phyloP scores from a whole-genome alignment of 257 asterid species.

The Penstemon eatonii region DNA sequence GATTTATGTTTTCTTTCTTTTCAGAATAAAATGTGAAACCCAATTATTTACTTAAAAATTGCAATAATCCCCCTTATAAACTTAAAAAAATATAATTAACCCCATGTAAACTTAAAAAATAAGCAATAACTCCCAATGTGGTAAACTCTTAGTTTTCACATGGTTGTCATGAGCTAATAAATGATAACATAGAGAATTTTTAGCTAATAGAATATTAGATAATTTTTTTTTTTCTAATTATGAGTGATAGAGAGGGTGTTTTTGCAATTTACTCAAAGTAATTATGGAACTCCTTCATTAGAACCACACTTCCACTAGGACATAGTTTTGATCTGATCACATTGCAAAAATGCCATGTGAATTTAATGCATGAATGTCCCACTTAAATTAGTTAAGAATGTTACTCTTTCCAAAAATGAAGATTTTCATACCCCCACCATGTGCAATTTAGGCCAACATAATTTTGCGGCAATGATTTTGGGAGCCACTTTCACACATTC shows the following conservation, averaged over 20 bases:
- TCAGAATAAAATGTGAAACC: no score
- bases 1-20: no score
- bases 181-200: no score
- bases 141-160: no score
- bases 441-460: not conserved
- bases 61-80: no score
- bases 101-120: no score
- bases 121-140: no score
- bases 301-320: constrained; percentile 12
- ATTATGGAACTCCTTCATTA: constrained; percentile 14
- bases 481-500: not conserved
- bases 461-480: not conserved
- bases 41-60: no score
- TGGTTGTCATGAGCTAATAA: no score
- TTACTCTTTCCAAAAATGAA: not conserved
- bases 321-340: not conserved
- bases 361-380: constrained; percentile 12
- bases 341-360: constrained; percentile 32
- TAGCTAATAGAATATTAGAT: no score
- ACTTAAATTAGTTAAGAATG: constrained; percentile 13
- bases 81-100: no score
- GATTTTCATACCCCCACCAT: constrained; percentile 27
- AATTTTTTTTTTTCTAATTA: not conserved
- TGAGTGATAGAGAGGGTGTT: not conserved
- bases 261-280: not conserved